phyloP scores from a whole-genome alignment of 2,329 filamentous ascomycete species.

The Fusarium ramigenum region DNA sequence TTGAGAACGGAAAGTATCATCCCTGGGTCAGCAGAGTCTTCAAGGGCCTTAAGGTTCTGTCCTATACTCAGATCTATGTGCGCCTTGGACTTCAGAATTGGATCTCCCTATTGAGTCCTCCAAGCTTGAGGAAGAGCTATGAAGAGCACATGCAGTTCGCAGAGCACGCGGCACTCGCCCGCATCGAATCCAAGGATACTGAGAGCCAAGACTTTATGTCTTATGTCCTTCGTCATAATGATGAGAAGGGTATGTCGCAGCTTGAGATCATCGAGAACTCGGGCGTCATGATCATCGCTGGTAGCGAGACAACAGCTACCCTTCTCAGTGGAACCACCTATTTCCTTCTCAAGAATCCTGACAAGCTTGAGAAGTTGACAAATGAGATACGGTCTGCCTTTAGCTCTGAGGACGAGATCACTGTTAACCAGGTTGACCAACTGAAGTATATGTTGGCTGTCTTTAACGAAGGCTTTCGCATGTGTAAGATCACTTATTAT shows the following conservation, averaged over 20 bases:
- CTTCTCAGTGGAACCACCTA: background rate
- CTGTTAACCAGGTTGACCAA: background rate
- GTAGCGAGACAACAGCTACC: constrained; percentile 3
- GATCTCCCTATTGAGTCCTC: background rate
- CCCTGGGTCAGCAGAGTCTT: constrained; percentile 1
- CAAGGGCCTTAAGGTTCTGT: background rate
- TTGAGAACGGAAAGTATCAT: background rate
- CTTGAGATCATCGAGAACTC: constrained; percentile 7
- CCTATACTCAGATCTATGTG: rapidly evolving
- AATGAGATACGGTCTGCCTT: background rate
- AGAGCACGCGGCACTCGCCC: background rate
- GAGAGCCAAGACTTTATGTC: constrained; percentile 4
- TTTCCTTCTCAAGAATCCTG: background rate
- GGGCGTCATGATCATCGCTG: background rate
- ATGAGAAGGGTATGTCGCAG: background rate
- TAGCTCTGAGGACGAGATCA: background rate
- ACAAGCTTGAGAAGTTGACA: background rate
- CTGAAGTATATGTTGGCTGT: background rate
- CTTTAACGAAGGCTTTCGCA: background rate
- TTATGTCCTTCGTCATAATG: constrained; percentile 4
- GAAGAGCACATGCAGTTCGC: background rate
- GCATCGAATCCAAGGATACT: background rate
- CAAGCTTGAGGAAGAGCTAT: background rate
- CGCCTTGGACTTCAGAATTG: background rate
- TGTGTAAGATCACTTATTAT: background rate